These are phyloP conservation scores for Scleroderma citrinum DNA, from an alignment of 768 basidiomycete species.

Conservation along the genomic window DNA sequence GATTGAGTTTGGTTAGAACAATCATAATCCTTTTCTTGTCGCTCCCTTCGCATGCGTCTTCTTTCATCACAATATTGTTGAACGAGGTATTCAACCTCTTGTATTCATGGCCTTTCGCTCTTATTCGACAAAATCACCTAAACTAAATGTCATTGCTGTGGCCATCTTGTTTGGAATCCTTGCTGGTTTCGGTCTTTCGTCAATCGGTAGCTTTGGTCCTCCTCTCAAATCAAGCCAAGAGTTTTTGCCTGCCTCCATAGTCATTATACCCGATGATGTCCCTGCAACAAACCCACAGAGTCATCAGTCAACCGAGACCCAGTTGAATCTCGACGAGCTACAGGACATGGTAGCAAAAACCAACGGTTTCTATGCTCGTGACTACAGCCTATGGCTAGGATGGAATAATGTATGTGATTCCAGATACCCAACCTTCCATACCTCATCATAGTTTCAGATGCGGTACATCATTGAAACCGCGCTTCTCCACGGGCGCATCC, in stretches of 20 bases:
- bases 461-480: slow-evolving; percentile 45
- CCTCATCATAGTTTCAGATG: slow-evolving; percentile 26
- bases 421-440: too few species aligned
- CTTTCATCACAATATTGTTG: background rate
- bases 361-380: slow-evolving; percentile 40
- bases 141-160: background rate
- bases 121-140: background rate
- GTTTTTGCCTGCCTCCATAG: background rate
- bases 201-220: background rate
- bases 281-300: background rate
- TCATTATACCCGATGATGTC: background rate
- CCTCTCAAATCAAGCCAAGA: background rate
- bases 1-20: too few species aligned
- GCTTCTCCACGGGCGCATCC: slow-evolving; percentile 36
- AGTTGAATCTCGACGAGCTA: slow-evolving; percentile 9
- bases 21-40: too few species aligned
- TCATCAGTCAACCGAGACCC: background rate
- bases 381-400: slow-evolving; percentile 43
- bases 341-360: slow-evolving; percentile 32
- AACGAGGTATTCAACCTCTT: background rate
- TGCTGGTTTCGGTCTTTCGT: background rate
- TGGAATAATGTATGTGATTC: slow-evolving; percentile 39
- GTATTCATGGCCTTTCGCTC: background rate
- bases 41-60: background rate
- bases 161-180: background rate